phyloP scores from a whole-genome alignment of 2,329 filamentous ascomycete genomes.

The Penicillium olsonii region DNA sequence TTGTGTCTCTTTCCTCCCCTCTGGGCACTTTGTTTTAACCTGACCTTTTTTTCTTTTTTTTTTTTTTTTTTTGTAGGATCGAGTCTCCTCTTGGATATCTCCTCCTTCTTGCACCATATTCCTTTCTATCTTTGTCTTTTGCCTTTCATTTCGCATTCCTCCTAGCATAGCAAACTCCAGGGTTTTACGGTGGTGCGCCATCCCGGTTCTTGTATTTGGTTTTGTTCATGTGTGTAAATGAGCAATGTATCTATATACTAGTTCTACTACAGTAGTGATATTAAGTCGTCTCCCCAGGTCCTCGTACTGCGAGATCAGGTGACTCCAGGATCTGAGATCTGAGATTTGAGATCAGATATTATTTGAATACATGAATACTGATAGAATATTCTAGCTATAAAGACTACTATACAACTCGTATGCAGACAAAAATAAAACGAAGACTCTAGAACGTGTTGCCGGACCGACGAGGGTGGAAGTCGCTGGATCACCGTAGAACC shows the following conservation, averaged over 20 bases:
- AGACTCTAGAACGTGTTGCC: conserved; percentile 28
- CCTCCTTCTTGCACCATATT: conserved; percentile 27
- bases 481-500: conserved; percentile 43
- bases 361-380: too few species aligned
- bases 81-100: conserved; percentile 11
- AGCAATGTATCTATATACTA: not conserved
- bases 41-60: conserved; percentile 22
- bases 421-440: too few species aligned
- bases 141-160: conserved; percentile 20
- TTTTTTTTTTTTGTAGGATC: conserved; percentile 17
- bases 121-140: conserved; percentile 18
- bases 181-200: conserved; percentile 23
- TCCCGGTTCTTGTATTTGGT: conserved; percentile 21
- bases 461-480: conserved; percentile 36
- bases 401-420: too few species aligned
- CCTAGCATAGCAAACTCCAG: conserved; percentile 42
- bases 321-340: too few species aligned
- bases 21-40: conserved; percentile 28
- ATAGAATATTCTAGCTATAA: too few species aligned
- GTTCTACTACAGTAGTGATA: too few species aligned
- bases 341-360: not conserved
- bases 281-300: too few species aligned
- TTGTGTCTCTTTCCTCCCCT: conserved; percentile 33
- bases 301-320: too few species aligned
- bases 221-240: conserved; percentile 12